phyloP scores from a whole-genome alignment of 495 filamentous ascomycete genomes.

The Penicillium maclennaniae region DNA sequence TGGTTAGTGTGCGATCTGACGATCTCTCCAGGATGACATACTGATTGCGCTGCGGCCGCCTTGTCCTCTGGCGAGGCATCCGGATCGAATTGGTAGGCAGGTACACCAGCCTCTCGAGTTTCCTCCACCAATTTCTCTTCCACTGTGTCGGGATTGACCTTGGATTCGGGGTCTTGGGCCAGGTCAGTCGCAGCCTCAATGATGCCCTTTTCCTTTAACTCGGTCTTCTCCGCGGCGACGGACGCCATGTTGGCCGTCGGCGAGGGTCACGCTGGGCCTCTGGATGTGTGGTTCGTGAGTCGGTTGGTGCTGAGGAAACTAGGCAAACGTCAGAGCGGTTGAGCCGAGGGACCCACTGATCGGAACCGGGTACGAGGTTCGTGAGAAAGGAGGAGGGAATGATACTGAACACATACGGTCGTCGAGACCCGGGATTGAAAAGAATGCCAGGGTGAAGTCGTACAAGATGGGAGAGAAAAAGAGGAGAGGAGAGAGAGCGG shows the following conservation, averaged over 20 bases:
- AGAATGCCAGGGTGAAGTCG: neutral
- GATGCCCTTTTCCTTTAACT: slow-evolving; percentile 76
- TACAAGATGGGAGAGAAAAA: neutral
- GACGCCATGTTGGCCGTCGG: slow-evolving; percentile 36
- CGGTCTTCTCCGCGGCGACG: slow-evolving; percentile 37
- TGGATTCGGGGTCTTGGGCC: slow-evolving; percentile 61
- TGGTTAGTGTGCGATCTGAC: slow-evolving; percentile 10
- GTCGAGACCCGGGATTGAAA: neutral
- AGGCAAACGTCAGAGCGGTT: neutral
- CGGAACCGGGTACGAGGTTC: neutral
- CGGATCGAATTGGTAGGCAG: slow-evolving; percentile 83
- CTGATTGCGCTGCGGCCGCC: slow-evolving; percentile 69
- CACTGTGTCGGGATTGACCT: slow-evolving; percentile 63
- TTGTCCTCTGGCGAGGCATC: slow-evolving; percentile 82
- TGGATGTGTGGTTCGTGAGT: neutral
- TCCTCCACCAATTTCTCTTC: slow-evolving; percentile 70
- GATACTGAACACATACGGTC: neutral
- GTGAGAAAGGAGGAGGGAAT: neutral
- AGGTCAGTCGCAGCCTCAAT: slow-evolving; percentile 56
- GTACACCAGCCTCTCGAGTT: slow-evolving; percentile 67
- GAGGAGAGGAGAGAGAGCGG: slow-evolving; percentile 1
- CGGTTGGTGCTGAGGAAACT: neutral
- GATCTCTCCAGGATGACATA: slow-evolving; percentile 42
- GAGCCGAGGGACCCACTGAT: neutral
- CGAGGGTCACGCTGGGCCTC: neutral